phyloP scores from a whole-genome alignment of 768 basidiomycete species.

The Leccinellum rugosiceps region DNA sequence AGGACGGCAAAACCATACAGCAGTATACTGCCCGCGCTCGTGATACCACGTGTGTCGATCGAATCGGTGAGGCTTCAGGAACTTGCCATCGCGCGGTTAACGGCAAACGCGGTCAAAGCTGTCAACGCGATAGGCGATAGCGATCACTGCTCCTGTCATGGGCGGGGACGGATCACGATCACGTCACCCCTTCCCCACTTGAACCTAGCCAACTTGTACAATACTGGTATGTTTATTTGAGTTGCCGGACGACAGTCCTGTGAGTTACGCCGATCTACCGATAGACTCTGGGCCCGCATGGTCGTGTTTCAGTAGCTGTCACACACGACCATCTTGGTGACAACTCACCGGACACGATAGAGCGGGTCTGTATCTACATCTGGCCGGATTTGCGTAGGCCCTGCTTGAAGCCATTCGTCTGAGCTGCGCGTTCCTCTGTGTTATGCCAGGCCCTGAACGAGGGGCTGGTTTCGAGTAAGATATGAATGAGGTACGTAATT shows the following conservation, averaged over 20 bases:
- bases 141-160: background rate
- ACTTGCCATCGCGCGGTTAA: background rate
- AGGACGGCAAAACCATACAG: background rate
- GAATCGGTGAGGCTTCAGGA: background rate
- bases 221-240: background rate
- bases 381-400: background rate
- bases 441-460: background rate
- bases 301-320: background rate
- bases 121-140: background rate
- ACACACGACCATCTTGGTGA: background rate
- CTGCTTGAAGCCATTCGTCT: background rate
- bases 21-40: background rate
- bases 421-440: background rate
- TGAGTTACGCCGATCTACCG: background rate
- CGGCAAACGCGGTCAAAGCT: background rate
- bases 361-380: background rate
- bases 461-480: background rate
- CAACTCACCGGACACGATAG: background rate
- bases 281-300: background rate
- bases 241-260: background rate
- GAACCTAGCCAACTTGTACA: background rate
- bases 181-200: background rate
- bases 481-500: background rate
- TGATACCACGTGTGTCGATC: background rate
- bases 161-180: background rate